Conservation (phyloP, 2,329 filamentous ascomycete genomes). For the Fusarium mundagurra region DNA sequence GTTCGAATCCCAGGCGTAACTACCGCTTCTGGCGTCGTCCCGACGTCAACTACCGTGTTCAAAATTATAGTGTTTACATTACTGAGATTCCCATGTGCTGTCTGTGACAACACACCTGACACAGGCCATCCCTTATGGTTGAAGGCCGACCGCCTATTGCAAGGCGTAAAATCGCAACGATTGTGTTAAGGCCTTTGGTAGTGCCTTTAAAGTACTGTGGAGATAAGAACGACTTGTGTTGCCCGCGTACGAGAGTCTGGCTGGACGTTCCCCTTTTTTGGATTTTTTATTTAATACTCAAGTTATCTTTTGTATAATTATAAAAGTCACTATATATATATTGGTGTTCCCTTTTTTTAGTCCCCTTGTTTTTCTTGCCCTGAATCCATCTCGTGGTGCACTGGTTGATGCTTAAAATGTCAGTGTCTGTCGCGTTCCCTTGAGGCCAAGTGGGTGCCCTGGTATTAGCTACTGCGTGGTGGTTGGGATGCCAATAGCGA, state of each 20-base stretch:
- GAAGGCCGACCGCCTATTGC: not conserved
- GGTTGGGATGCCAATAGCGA: not conserved
- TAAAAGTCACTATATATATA: not conserved
- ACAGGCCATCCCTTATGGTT: not conserved
- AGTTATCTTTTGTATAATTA: not conserved
- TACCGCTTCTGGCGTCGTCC: constrained; percentile 4
- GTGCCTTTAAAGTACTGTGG: constrained; percentile 23
- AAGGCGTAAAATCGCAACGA: not conserved
- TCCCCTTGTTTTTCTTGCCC: not conserved
- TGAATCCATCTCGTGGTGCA: too few relatives aligned
- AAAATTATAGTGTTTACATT: not conserved
- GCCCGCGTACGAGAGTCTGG: not conserved
- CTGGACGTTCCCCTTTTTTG: not conserved
- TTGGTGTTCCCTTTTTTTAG: not conserved
- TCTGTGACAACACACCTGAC: not conserved
- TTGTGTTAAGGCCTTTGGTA: constrained; percentile 15
- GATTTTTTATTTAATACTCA: not conserved
- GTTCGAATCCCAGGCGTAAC: constrained; percentile 31
- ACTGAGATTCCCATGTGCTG: not conserved
- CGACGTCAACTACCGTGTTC: not conserved
- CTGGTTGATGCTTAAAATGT: not conserved
- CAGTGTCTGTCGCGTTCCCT: not conserved
- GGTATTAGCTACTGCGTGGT: not conserved
- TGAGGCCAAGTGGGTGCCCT: not conserved
- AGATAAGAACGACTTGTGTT: not conserved